Conservation (phyloP, 2,329 filamentous ascomycete genomes). For the Epichloe aotearoae region DNA sequence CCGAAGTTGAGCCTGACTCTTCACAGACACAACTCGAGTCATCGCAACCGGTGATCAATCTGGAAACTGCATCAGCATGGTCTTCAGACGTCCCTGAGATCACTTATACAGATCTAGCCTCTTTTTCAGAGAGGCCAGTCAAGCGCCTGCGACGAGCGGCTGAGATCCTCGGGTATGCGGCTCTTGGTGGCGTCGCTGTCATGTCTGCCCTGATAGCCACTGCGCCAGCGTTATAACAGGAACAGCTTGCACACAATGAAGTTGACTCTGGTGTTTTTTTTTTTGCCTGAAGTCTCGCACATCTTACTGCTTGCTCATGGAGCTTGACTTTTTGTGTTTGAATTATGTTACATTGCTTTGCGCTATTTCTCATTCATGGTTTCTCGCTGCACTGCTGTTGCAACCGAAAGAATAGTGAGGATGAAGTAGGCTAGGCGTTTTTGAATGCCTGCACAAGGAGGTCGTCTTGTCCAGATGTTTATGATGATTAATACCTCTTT, state of each 20-base stretch:
- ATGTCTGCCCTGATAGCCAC: slow-evolving; percentile 27
- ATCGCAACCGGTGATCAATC: background rate
- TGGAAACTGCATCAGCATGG: background rate
- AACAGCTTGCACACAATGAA: background rate
- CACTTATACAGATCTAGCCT: too few species aligned
- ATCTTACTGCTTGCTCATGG: background rate
- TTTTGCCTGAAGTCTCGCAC: background rate
- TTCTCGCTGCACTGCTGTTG: background rate
- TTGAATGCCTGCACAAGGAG: background rate
- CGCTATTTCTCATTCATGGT: background rate
- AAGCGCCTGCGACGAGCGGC: slow-evolving; percentile 23
- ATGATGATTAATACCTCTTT: background rate
- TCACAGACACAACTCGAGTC: background rate
- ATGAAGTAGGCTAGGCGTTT: background rate
- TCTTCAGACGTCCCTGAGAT: background rate
- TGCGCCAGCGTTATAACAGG: slow-evolving; percentile 16
- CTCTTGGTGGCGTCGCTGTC: slow-evolving; percentile 25
- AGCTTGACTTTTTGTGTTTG: background rate
- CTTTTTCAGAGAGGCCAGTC: slow-evolving; percentile 6
- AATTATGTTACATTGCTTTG: background rate
- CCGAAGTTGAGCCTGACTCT: slow-evolving; percentile 2
- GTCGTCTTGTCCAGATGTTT: background rate
- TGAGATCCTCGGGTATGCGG: slow-evolving; percentile 23
- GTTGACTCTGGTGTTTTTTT: background rate
- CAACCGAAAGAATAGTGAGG: background rate